Evolutionary conservation across 805 yeast genomes (phyloP).

Genomic region (Cyberlindnera xishuangbannaensis): DNA sequence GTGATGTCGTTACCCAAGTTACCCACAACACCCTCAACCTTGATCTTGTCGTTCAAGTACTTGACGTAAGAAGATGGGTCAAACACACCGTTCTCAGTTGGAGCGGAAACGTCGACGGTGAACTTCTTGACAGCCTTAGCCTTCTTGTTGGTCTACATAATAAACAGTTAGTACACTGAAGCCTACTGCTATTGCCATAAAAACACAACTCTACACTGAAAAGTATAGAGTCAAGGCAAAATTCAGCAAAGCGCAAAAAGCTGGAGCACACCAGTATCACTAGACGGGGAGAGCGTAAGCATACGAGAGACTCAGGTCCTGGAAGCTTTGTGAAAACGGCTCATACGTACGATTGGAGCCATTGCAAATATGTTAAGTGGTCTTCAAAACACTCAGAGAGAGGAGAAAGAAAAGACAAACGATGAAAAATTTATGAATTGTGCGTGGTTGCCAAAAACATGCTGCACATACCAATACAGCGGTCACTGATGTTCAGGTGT

Average conservation of each 20-base stretch:
- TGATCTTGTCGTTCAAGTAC: conserved; percentile 98
- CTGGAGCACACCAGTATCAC: conserved; percentile 1
- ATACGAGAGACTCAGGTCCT: conserved; percentile 1
- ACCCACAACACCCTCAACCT: conserved; percentile 94
- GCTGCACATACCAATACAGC: conserved; percentile 3
- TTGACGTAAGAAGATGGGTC: conserved; percentile 97
- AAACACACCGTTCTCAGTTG: conserved; percentile 95
- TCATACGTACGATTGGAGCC: conserved; percentile 90
- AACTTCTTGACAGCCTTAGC: conserved; percentile 81
- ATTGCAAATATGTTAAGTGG: conserved; percentile 36
- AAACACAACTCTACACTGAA: too few species aligned
- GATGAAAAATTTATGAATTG: conserved; percentile 7
- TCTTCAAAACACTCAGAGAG: too few species aligned
- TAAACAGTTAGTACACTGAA: conserved; percentile 40
- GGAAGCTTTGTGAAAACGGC: conserved; percentile 1
- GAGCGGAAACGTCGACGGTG: conserved; percentile 94
- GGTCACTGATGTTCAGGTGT: conserved; percentile 6
- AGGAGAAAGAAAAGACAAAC: background rate
- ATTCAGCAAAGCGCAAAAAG: conserved; percentile 28
- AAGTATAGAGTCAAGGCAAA: too few species aligned
- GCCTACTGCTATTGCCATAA: conserved; percentile 63
- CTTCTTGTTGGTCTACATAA: conserved; percentile 68
- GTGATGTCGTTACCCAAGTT: conserved; percentile 94
- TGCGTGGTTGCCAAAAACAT: conserved; percentile 4
- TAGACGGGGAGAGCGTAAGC: too few species aligned